Conservation (phyloP, 75 land plant species). For the Cupressus sempervirens region DNA sequence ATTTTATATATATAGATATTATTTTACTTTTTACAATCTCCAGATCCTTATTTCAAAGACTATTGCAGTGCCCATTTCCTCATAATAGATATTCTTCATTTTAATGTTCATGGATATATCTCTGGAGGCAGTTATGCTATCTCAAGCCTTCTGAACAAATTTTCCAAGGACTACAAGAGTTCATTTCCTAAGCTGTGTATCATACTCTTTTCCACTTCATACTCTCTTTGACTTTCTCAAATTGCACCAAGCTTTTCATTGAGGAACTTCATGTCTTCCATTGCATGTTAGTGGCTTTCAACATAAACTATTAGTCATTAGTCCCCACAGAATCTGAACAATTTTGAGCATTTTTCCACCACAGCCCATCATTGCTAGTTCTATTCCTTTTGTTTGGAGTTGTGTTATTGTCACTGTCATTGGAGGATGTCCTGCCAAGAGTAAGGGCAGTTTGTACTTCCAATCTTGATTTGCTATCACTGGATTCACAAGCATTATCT, state of each 20-base stretch:
- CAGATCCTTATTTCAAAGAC: no score
- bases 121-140: background rate
- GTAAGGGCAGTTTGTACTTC: constrained; percentile 8
- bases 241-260: constrained; percentile 39
- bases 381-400: background rate
- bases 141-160: constrained; percentile 13
- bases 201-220: constrained; percentile 66
- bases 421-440: background rate
- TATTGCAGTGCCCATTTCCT: no score
- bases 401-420: background rate
- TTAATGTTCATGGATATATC: no score
- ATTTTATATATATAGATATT: no score
- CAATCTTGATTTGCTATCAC: background rate
- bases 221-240: constrained; percentile 52
- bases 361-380: background rate
- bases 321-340: constrained; percentile 2
- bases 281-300: background rate
- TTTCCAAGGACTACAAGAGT: no score
- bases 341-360: background rate
- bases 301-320: background rate
- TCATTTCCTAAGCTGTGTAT: constrained; percentile 27
- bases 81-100: no score
- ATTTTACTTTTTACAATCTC: no score
- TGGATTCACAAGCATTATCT: background rate
- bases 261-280: constrained; percentile 26